phyloP scores from a whole-genome alignment of 2,329 filamentous ascomycete species.

The Cladosporium austrohemisphaericum region DNA sequence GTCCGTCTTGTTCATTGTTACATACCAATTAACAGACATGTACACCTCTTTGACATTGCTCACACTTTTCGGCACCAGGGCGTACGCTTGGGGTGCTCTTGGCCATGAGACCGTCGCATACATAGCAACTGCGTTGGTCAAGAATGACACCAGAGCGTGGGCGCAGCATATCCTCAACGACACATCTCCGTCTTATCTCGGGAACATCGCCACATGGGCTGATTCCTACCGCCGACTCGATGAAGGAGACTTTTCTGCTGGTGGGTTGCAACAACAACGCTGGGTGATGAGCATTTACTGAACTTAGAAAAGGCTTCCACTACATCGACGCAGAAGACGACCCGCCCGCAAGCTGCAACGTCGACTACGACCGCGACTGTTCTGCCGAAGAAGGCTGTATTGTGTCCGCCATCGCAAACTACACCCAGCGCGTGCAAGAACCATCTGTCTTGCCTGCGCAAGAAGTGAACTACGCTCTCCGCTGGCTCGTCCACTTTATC shows the following conservation, averaged over 20 bases:
- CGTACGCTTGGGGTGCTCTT: conserved; percentile 49
- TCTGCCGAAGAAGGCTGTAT: conserved; percentile 45
- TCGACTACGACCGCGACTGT: conserved; percentile 52
- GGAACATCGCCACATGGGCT: conserved; percentile 53
- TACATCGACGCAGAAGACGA: conserved; percentile 50
- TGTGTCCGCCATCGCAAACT: conserved; percentile 53
- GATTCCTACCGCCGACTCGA: conserved; percentile 48
- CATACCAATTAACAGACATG: background rate
- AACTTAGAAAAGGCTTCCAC: conserved; percentile 38
- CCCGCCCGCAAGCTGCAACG: conserved; percentile 46
- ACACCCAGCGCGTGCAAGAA: conserved; percentile 40
- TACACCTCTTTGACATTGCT: conserved; percentile 15
- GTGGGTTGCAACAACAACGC: background rate
- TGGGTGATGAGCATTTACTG: background rate
- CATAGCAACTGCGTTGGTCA: conserved; percentile 50
- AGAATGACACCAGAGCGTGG: conserved; percentile 41
- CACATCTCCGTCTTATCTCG: conserved; percentile 44
- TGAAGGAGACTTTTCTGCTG: conserved; percentile 46
- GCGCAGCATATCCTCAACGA: conserved; percentile 42
- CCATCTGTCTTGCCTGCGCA: conserved; percentile 25
- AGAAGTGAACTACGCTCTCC: conserved; percentile 43
- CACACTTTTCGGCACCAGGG: conserved; percentile 10
- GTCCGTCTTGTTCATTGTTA: background rate
- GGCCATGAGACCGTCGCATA: conserved; percentile 55
- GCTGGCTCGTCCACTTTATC: conserved; percentile 54